Percentiles rank a stretch among this genome's conserved stretches.
Evolutionary conservation across 768 basidiomycete genomes (phyloP).

Genomic region (Rhodocollybia butyracea): DNA sequence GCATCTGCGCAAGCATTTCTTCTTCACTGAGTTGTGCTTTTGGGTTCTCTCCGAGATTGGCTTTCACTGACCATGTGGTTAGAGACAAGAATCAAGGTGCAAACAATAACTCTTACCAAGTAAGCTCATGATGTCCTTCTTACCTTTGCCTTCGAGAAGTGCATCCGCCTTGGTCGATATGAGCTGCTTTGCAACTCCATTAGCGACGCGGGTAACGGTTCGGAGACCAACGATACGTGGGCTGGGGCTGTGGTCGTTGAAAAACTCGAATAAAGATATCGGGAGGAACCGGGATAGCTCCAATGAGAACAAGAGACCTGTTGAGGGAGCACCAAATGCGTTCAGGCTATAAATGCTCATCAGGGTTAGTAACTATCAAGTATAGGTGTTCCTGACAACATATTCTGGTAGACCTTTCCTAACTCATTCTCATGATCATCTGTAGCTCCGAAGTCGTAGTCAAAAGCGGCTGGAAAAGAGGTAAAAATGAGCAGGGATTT

Average conservation of each 20-base stretch:
- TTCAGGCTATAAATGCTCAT: slow-evolving; percentile 11
- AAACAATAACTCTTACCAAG: slow-evolving; percentile 20
- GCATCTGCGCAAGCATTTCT: slow-evolving; percentile 26
- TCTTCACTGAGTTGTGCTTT: slow-evolving; percentile 15
- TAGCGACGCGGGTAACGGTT: neutral
- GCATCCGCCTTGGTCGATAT: slow-evolving; percentile 1
- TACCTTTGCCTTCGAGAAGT: slow-evolving; percentile 5
- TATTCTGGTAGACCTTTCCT: slow-evolving; percentile 30
- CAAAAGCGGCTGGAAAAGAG: slow-evolving; percentile 22
- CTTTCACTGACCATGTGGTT: slow-evolving; percentile 9
- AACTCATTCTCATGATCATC: slow-evolving; percentile 35
- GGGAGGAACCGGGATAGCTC: slow-evolving; percentile 10
- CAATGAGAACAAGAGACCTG: neutral
- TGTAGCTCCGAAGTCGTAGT: slow-evolving; percentile 41
- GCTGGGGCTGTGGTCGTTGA: slow-evolving; percentile 9
- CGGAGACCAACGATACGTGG: neutral
- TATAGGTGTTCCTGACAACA: slow-evolving; percentile 27
- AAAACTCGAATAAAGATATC: slow-evolving; percentile 16
- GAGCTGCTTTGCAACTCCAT: slow-evolving; percentile 6
- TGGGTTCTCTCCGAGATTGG: slow-evolving; percentile 13
- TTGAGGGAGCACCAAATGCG: slow-evolving; percentile 17
- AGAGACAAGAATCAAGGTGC: neutral
- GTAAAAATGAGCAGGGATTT: neutral
- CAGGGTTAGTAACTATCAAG: neutral
- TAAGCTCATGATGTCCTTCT: slow-evolving; percentile 32